phyloP scores from a whole-genome alignment of 768 basidiomycete genomes.

The Naganishia onofrii region DNA sequence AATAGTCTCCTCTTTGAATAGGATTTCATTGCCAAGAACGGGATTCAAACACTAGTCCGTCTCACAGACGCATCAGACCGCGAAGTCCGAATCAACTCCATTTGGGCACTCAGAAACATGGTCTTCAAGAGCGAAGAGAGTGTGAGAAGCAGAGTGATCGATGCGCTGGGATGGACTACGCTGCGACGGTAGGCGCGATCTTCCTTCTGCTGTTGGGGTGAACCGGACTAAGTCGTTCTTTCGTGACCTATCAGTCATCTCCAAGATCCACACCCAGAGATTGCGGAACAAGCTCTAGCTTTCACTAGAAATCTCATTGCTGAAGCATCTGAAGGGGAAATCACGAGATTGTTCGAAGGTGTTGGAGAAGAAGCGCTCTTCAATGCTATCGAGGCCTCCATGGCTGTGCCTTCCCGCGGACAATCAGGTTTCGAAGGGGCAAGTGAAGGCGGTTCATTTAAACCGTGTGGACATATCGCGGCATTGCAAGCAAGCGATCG shows the following conservation, averaged over 20 bases:
- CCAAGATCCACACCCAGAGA: conserved; percentile 27
- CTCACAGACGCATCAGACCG: conserved; percentile 61
- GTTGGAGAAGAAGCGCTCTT: conserved; percentile 31
- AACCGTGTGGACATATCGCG: neutral
- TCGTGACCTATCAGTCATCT: conserved; percentile 15
- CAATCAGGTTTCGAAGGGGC: neutral
- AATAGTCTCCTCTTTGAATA: conserved; percentile 43
- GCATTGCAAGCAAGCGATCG: conserved; percentile 15
- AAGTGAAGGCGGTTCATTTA: neutral
- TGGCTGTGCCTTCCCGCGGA: neutral
- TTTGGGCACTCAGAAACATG: conserved; percentile 90
- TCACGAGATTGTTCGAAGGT: conserved; percentile 28
- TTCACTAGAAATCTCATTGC: conserved; percentile 28
- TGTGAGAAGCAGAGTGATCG: conserved; percentile 67
- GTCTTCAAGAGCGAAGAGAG: conserved; percentile 63
- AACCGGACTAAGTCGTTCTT: neutral
- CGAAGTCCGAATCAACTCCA: conserved; percentile 63
- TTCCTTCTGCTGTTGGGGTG: neutral
- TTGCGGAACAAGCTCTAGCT: conserved; percentile 32
- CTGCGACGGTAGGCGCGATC: conserved; percentile 59
- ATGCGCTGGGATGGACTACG: conserved; percentile 64
- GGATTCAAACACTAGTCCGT: conserved; percentile 65
- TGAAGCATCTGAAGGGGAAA: conserved; percentile 31
- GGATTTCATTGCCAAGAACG: conserved; percentile 67
- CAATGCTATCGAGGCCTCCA: conserved; percentile 9